phyloP scores from a whole-genome alignment of 352 stramenopile species.

The Halophytophthora batemanensis region DNA sequence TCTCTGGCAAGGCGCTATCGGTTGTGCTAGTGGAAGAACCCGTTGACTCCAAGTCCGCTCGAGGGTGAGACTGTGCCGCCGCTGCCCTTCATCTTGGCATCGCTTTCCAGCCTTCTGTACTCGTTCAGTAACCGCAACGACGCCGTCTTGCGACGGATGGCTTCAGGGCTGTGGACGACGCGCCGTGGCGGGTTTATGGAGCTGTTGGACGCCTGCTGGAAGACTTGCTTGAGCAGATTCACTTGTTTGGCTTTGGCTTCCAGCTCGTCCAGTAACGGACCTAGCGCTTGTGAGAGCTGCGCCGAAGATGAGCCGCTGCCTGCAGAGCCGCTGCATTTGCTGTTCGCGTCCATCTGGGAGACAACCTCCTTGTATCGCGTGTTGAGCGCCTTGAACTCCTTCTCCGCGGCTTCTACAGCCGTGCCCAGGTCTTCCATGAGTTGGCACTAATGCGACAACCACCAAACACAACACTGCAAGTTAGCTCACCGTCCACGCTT shows the following conservation, averaged over 20 bases:
- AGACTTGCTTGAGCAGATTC: conserved; percentile 63
- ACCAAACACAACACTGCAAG: not conserved
- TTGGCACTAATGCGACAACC: conserved; percentile 26
- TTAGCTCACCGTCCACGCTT: conserved; percentile 2
- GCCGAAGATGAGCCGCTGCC: conserved; percentile 12
- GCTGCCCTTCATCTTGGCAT: conserved; percentile 35
- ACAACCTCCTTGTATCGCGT: conserved; percentile 41
- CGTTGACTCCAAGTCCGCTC: conserved; percentile 1
- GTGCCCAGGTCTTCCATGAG: conserved; percentile 57
- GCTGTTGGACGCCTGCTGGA: conserved; percentile 48
- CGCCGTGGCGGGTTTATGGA: conserved; percentile 56
- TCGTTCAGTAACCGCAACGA: conserved; percentile 65
- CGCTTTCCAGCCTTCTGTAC: conserved; percentile 58
- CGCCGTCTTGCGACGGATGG: conserved; percentile 56
- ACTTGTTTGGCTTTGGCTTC: conserved; percentile 67
- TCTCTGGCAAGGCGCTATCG: not conserved
- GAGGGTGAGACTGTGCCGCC: conserved; percentile 11
- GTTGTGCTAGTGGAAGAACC: conserved; percentile 18
- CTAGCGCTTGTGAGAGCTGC: conserved; percentile 44
- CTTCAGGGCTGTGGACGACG: conserved; percentile 52
- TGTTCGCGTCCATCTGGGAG: conserved; percentile 32
- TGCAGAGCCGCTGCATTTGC: conserved; percentile 7
- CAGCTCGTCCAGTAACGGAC: conserved; percentile 51
- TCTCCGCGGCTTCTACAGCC: conserved; percentile 36
- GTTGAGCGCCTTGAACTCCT: conserved; percentile 49